These are phyloP conservation scores for Lodderomyces beijingensis DNA, from an alignment of 1,139 yeast species.

Conservation along the genomic window DNA sequence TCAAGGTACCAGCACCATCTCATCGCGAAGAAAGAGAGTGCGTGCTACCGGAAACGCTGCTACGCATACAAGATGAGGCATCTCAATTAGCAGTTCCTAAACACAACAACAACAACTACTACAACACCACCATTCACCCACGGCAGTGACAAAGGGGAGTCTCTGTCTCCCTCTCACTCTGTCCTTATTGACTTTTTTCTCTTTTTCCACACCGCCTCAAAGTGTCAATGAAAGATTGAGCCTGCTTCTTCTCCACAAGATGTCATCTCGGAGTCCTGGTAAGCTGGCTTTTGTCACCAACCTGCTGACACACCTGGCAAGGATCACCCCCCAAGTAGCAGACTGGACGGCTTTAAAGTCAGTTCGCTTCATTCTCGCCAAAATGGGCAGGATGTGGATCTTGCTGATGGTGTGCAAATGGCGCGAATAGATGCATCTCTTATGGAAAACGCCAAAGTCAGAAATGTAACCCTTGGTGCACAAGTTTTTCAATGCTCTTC, in stretches of 20 bases:
- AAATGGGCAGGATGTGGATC: slow-evolving; percentile 22
- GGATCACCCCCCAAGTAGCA: slow-evolving; percentile 22
- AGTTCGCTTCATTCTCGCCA: slow-evolving; percentile 17
- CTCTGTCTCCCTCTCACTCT: background rate
- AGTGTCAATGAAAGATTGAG: slow-evolving; percentile 2
- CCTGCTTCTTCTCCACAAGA: slow-evolving; percentile 1
- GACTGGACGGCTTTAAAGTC: slow-evolving; percentile 12
- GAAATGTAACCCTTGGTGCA: slow-evolving; percentile 26
- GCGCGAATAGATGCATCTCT: slow-evolving; percentile 6
- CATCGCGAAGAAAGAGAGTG: background rate
- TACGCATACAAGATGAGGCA: too few species aligned
- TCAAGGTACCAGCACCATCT: background rate
- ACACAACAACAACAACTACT: too few species aligned
- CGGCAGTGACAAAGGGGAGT: background rate
- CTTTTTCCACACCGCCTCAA: slow-evolving; percentile 1
- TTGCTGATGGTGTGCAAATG: slow-evolving; percentile 20
- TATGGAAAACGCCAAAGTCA: slow-evolving; percentile 27
- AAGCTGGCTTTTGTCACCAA: slow-evolving; percentile 21
- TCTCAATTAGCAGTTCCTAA: too few species aligned
- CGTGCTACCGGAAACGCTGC: too few species aligned
- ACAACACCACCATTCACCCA: too few species aligned
- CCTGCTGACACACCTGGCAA: slow-evolving; percentile 23
- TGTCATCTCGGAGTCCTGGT: slow-evolving; percentile 15
- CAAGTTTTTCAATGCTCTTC: slow-evolving; percentile 25
- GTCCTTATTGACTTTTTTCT: too few species aligned